Conservation (phyloP, 2,329 filamentous ascomycete genomes). For the Helotiales sp. region DNA sequence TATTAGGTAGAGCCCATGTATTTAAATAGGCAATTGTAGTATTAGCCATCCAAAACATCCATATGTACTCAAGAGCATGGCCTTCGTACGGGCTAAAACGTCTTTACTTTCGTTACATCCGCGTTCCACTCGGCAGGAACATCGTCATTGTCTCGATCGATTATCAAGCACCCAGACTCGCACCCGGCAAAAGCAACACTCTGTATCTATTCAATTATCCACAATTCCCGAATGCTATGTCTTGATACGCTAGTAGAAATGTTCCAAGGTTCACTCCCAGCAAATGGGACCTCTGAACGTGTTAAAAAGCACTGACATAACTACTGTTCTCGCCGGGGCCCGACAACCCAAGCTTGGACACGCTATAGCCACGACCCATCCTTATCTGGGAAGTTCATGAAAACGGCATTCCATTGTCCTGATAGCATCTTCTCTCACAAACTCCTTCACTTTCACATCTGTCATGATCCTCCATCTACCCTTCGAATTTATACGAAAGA, state of each 20-base stretch:
- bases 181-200: constrained; percentile 4
- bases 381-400: constrained; percentile 6
- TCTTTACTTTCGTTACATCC: background rate
- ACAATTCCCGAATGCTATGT: background rate
- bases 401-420: background rate
- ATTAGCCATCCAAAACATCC: background rate
- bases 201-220: background rate
- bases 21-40: background rate
- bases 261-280: constrained; percentile 13
- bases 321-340: too few species aligned
- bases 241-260: constrained; percentile 21
- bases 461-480: background rate
- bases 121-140: background rate
- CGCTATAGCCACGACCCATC: constrained; percentile 2
- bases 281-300: constrained; percentile 15
- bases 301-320: background rate
- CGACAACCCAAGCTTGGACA: constrained; percentile 2
- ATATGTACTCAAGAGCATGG: background rate
- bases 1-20: background rate
- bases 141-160: background rate
- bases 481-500: background rate
- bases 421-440: background rate
- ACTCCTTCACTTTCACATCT: background rate
- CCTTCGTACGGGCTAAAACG: background rate
- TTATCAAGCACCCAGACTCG: constrained; percentile 13